Conservation (phyloP, 2,329 filamentous ascomycete species). For the Talaromyces sp. region DNA sequence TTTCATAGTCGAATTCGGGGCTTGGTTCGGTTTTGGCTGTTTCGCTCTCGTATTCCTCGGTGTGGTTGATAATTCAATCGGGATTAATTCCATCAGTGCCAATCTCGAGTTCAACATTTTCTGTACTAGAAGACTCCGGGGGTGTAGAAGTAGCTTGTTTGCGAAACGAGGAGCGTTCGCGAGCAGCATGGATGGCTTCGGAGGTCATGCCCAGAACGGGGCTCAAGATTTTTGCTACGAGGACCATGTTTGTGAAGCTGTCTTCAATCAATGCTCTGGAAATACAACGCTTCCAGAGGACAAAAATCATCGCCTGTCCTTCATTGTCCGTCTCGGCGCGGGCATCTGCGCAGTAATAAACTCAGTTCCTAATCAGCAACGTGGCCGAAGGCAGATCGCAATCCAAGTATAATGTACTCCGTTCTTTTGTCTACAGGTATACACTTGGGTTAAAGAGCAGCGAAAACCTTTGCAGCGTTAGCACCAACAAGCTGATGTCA, state of each 20-base stretch:
- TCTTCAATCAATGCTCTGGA: background rate
- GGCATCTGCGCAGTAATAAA: background rate
- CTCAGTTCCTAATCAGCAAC: background rate
- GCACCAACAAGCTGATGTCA: background rate
- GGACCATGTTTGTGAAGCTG: background rate
- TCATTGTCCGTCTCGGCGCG: background rate
- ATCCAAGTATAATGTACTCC: too few relatives aligned
- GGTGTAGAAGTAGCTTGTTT: background rate
- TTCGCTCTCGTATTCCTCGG: background rate
- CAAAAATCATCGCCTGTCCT: background rate
- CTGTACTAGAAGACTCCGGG: background rate
- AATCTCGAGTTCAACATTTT: background rate
- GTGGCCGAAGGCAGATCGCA: background rate
- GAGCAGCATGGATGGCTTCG: conserved; percentile 5
- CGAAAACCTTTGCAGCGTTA: background rate
- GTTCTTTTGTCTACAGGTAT: background rate
- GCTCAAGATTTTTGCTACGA: background rate
- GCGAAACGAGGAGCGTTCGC: background rate
- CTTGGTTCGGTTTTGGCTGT: background rate
- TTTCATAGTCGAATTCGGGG: background rate
- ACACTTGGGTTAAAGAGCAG: background rate
- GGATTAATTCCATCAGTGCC: too few relatives aligned
- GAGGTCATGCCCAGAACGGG: background rate
- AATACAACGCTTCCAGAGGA: background rate
- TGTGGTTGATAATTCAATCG: background rate